These are phyloP conservation scores for Ganoderma resinaceum DNA, from an alignment of 1,284 basidiomycete genomes.

Conservation along the genomic window DNA sequence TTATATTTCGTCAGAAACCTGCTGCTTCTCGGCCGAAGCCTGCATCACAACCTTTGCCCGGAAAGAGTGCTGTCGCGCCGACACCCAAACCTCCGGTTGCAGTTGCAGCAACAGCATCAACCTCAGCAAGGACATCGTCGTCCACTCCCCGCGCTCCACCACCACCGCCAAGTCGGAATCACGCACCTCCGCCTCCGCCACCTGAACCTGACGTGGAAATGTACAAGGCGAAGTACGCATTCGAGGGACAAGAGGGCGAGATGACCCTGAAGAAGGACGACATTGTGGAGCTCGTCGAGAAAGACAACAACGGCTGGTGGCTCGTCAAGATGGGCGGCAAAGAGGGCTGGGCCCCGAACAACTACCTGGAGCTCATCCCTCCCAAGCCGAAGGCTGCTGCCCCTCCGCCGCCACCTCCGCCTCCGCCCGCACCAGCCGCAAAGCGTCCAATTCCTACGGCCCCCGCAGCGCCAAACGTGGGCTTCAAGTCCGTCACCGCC, in stretches of 20 bases:
- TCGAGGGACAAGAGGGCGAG: slow-evolving; percentile 92
- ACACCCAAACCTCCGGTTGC: slow-evolving; percentile 38
- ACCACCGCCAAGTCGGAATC: slow-evolving; percentile 58
- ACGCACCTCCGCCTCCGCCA: slow-evolving; percentile 57
- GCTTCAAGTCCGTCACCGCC: slow-evolving; percentile 53
- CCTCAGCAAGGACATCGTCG: slow-evolving; percentile 29
- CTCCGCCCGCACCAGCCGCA: slow-evolving; percentile 50
- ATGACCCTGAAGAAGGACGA: slow-evolving; percentile 93
- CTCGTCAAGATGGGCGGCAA: slow-evolving; percentile 85
- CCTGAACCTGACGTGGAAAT: slow-evolving; percentile 73
- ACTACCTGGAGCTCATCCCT: slow-evolving; percentile 87
- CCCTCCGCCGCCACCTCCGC: slow-evolving; percentile 74
- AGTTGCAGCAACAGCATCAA: slow-evolving; percentile 30
- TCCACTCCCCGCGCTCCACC: slow-evolving; percentile 47
- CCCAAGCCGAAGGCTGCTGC: slow-evolving; percentile 65
- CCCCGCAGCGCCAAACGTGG: slow-evolving; percentile 34
- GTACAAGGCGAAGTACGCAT: slow-evolving; percentile 90
- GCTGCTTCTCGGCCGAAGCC: slow-evolving; percentile 63
- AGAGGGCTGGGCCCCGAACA: slow-evolving; percentile 96
- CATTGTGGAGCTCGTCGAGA: slow-evolving; percentile 90
- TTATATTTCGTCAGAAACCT: slow-evolving; percentile 27
- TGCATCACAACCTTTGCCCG: slow-evolving; percentile 62
- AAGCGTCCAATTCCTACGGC: slow-evolving; percentile 40
- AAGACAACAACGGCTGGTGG: slow-evolving; percentile 98
- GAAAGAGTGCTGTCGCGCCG: slow-evolving; percentile 47